Evolutionary conservation across 2,329 filamentous ascomycete species (phyloP), one percentile per base, ranked within the genome.

Genomic region (Pestalotiopsis sp.): DNA sequence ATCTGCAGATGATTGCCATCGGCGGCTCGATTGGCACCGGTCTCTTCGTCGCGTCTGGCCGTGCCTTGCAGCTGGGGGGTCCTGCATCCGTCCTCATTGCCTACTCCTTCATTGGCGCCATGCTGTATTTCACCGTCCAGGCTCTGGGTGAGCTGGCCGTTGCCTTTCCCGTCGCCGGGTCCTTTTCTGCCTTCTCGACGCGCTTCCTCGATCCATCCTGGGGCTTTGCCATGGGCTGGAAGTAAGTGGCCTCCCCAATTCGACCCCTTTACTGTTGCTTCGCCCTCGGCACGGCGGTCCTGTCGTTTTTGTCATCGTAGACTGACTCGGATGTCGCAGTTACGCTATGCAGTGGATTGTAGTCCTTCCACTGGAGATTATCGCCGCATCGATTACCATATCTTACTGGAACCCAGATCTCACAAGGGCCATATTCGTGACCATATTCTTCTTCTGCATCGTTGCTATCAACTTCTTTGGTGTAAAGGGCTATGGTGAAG

Each of bases 1-100:
- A 98, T 84, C 78, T 98, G 78, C 95, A 98, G 83, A 98, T 98
- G 95, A 98, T 98, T 84, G 95, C 95, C 14, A 97, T 98, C 73
- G 94, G 94, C 74, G 95, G 95, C 58, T 95, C 93, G 12, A 97
- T 97, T 75, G 91, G 91, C 69, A 95, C 92, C 27, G 94, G 95
- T 72, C 84, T 98, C 2, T 97, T 97, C 78, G 93, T 98, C 52
- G 92, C 93, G 25, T 95, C 93, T 0, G 94, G 93, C 66, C 85
- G 84, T 69, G 90, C 93, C 12, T 84, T 97, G 69, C 84, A 88
- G 62, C 84, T 84, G 17, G 94, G 94, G 73, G 94, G 94, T 3
- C 94, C 94, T 4, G 94, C 92, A 1, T 92, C 93, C 0, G 78
- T 97, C 25, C 80, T 97, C 27, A 87, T 97, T 61, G 92, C 92